Evolutionary conservation across 495 filamentous ascomycete genomes (phyloP).

Genomic region (Chaetomidium leptoderma): DNA sequence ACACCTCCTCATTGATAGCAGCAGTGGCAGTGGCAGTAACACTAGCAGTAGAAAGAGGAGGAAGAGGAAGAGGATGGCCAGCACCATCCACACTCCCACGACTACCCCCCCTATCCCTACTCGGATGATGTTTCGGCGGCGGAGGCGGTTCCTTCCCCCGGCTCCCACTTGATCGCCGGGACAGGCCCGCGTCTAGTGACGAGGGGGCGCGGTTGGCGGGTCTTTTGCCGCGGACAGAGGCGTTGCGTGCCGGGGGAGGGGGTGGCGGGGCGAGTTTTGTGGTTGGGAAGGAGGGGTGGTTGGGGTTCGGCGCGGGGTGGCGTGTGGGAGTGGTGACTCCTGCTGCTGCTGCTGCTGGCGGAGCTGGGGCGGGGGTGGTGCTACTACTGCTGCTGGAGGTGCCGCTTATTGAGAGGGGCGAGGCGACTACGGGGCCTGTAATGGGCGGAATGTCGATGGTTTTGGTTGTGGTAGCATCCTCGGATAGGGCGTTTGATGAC

Average conservation of each 20-base stretch:
- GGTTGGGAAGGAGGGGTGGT: no score
- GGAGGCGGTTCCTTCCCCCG: conserved; percentile 46
- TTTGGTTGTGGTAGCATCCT: conserved; percentile 14
- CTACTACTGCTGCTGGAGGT: background rate
- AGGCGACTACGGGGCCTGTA: background rate
- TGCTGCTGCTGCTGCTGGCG: background rate
- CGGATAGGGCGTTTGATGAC: conserved; percentile 2
- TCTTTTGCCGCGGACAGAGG: conserved; percentile 37
- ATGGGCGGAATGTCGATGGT: conserved; percentile 1
- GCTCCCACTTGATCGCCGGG: background rate
- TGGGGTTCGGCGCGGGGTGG: no score
- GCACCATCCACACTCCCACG: conserved; percentile 45
- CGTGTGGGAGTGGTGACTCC: no score
- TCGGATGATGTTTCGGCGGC: conserved; percentile 53
- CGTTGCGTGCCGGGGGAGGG: conserved; percentile 41
- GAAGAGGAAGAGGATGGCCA: no score
- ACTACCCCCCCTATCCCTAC: conserved; percentile 43
- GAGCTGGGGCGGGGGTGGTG: background rate
- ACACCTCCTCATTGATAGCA: no score
- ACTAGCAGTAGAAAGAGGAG: no score
- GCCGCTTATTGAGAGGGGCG: background rate
- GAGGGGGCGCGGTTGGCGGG: conserved; percentile 12
- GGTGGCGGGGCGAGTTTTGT: conserved; percentile 40
- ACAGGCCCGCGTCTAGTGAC: background rate
- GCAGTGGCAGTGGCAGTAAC: no score